Evolutionary conservation across 2,329 filamentous ascomycete genomes (phyloP), one percentile per base, ranked within the genome.

Genomic region (Aspergillus clavatus): DNA sequence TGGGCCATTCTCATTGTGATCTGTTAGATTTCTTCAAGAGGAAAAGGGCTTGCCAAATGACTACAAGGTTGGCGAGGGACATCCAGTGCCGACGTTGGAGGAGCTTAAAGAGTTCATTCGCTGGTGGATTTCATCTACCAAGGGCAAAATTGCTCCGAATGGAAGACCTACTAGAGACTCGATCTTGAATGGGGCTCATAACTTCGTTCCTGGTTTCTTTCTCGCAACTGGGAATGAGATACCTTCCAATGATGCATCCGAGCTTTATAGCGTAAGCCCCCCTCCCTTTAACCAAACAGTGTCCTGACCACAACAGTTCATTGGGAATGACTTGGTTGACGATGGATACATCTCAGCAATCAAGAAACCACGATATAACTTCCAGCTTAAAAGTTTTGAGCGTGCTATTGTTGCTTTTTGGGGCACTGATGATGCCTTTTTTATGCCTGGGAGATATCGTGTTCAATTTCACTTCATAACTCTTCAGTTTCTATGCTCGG

Each of bases 401-500:
- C 24, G 29, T 11, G 23, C 39, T 12, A 46, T 46, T 4, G 11
- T 43, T 12, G 18, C 40, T 49, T 43, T 43, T 29, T 49, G 28
- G 43, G 19, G 18, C 14, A 40, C 12, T 37, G 23, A 49, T 45
- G 23, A 49, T 23, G 35, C 35, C 31, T 40, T 46, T 19, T 46
- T 49, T 14, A 43, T 45, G 18, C 22, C 28, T 43, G 29, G 36
- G 28, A 49, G 40, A 26, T 40, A 43, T 16, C 28, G 23, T 29
- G 28, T 46, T 5, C 29, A 49, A 22, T 49, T 46, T 28, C 18
- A 46, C 40, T 49, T 49, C 29, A 40, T 43, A 18, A 45, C 46
- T 43, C 43, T 49, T 14, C 29, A 43, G 27, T 42, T 33, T 16
- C 28, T 46, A 12, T 46, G 38, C 39, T 19, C 24, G 31, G 31